Conservation (phyloP, 2,329 filamentous ascomycete species). For the Monosporascus sp. region DNA sequence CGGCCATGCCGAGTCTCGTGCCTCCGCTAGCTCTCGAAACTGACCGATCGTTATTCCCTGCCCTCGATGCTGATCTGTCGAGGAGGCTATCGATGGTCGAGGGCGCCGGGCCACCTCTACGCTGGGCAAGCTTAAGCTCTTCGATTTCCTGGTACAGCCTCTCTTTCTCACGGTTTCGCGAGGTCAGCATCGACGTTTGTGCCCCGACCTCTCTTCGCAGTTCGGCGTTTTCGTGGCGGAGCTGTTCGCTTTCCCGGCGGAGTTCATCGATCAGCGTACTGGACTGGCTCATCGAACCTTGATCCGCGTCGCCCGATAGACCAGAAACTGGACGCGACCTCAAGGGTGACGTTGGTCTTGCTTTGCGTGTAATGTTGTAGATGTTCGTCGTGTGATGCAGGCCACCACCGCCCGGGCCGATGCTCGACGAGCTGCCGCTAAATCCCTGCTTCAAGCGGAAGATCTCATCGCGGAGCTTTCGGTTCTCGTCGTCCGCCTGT, state of each 20-base stretch:
- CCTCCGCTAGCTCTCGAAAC: slow-evolving; percentile 68
- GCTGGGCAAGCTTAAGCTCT: slow-evolving; percentile 83
- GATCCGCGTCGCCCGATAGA: slow-evolving; percentile 45
- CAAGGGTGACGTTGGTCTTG: slow-evolving; percentile 37
- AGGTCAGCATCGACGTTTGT: slow-evolving; percentile 96
- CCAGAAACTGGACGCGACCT: slow-evolving; percentile 45
- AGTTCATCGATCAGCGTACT: slow-evolving; percentile 74
- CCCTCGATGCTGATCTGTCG: slow-evolving; percentile 87
- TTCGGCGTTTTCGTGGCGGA: slow-evolving; percentile 89
- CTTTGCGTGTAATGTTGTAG: slow-evolving; percentile 58
- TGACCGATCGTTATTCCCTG: slow-evolving; percentile 62
- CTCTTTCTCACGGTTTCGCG: slow-evolving; percentile 90
- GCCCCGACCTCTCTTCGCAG: slow-evolving; percentile 87
- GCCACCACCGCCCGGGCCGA: slow-evolving; percentile 13
- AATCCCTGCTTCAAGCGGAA: slow-evolving; percentile 63
- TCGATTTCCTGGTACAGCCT: slow-evolving; percentile 95
- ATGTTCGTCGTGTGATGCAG: slow-evolving; percentile 60
- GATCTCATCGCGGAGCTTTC: slow-evolving; percentile 76
- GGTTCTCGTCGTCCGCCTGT: slow-evolving; percentile 85
- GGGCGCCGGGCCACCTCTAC: slow-evolving; percentile 58
- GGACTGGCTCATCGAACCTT: slow-evolving; percentile 49
- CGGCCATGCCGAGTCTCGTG: slow-evolving; percentile 54
- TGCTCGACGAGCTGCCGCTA: slow-evolving; percentile 19
- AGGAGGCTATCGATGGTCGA: slow-evolving; percentile 83
- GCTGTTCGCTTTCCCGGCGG: slow-evolving; percentile 61